Base-by-base conservation (phyloP, 176 grass and related monocot genomes). In the Otatea glauca region DNA sequence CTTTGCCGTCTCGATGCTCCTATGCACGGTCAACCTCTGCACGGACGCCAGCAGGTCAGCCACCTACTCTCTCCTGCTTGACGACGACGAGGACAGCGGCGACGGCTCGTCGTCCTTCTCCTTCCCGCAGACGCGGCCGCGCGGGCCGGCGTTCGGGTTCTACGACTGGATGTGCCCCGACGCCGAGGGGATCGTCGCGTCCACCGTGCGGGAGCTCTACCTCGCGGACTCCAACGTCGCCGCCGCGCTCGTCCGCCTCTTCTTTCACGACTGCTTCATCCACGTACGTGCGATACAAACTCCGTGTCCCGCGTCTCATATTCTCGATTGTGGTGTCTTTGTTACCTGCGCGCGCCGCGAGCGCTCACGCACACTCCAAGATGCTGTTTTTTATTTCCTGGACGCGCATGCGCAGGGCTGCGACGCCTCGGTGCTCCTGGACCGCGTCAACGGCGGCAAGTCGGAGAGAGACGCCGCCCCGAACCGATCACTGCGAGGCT, bases 221-320 rank as follows among this genome's bases (percentile, higher is more conserved):
- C 38, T 20, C 23, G 59, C 72, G 0, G 68, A 92, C 74, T 41
- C 90, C 67, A 86, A 76, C 74, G 74, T 86, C 50, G 86, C 81
- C 11, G 56, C 85, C 29, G 85, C 65, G 15, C 76, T 88, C 76
- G 85, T 81, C 37, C 81, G 85, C 37, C 89, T 91, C 54, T 87
- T 91, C 89, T 85, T 91, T 6, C 89, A 90, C 68, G 84, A 87
- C 80, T 90, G 80, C 84, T 90, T 91, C 72, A 17, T 91, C 77
- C 90, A 88, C 23, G 86, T 91, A 88, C 65, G 72, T 64, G 12
- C 34, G 0, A 37, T 67, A 29, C 29, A 23, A 72, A 38, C 80
- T 5, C 81, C 47, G 0, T 38, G 17, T 9, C 6, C 15, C 9
- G 5, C 2, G 0, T 17, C 51, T 74, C 70, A 8, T 35, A 1